Conservation (phyloP, 306 rosid genomes). For the Pyrus betulifolia region DNA sequence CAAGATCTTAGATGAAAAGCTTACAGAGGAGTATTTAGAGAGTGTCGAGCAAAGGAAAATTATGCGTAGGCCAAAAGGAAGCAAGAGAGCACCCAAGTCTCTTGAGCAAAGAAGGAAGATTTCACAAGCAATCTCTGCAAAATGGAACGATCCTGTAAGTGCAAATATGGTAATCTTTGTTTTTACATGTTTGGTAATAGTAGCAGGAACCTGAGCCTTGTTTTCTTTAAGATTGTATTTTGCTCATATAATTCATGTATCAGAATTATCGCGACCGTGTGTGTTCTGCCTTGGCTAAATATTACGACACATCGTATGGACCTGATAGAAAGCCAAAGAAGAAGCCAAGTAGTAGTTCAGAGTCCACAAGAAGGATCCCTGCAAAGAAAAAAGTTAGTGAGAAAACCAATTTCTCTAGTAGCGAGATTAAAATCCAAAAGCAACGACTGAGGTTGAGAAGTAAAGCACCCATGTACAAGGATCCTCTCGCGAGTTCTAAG, state of each 20-base stretch:
- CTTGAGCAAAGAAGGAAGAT: conserved; percentile 80
- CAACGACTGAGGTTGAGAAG: conserved; percentile 23
- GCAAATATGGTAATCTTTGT: conserved; percentile 1
- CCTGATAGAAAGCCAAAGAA: conserved; percentile 55
- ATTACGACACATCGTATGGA: conserved; percentile 49
- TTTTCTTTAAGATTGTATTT: not conserved
- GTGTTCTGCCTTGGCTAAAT: conserved; percentile 57
- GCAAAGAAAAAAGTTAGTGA: conserved; percentile 27
- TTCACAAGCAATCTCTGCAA: conserved; percentile 80
- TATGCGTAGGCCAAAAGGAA: conserved; percentile 32
- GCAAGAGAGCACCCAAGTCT: conserved; percentile 83
- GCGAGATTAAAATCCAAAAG: conserved; percentile 22
- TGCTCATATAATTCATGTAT: not conserved
- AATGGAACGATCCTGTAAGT: conserved; percentile 94
- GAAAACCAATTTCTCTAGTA: not conserved
- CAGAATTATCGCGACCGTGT: conserved; percentile 81
- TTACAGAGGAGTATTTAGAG: conserved; percentile 55
- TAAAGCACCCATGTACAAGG: conserved; percentile 62
- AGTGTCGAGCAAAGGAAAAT: conserved; percentile 53
- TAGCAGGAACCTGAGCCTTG: not conserved
- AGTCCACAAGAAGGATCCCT: conserved; percentile 32
- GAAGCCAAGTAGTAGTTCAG: conserved; percentile 36
- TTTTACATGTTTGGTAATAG: not conserved
- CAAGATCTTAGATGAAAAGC: conserved; percentile 40
- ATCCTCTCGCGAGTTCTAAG: conserved; percentile 78